A percentile compares a stretch with the other conserved stretches of the same genome.
phyloP scores from a whole-genome alignment of 129 eudicot genomes.

The Centrapalus pauciflorus region DNA sequence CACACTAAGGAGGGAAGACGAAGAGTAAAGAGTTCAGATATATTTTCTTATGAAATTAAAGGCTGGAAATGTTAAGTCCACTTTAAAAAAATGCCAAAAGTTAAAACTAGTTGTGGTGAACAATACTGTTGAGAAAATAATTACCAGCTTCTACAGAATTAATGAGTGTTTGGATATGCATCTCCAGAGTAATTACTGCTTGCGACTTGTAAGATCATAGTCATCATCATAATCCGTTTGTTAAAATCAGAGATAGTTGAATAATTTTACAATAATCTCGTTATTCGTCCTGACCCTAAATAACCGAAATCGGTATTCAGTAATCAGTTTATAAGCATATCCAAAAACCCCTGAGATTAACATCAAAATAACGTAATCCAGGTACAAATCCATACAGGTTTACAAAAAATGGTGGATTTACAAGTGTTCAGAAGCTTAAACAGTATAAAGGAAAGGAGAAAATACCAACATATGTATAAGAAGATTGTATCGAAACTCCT shows the following conservation, averaged over 20 bases:
- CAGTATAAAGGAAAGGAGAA: background rate
- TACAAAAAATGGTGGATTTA: background rate
- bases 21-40: too few species aligned
- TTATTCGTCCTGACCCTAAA: too few species aligned
- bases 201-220: too few species aligned
- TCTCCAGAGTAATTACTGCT: background rate
- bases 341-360: background rate
- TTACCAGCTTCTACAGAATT: background rate
- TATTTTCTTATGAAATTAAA: too few species aligned
- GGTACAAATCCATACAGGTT: background rate
- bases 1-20: background rate
- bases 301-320: too few species aligned
- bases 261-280: too few species aligned
- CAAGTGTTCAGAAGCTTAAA: background rate
- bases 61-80: slow-evolving; percentile 2
- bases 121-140: background rate
- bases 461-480: background rate
- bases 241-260: too few species aligned
- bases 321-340: background rate
- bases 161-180: background rate
- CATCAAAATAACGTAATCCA: background rate
- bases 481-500: background rate
- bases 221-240: background rate
- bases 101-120: background rate
- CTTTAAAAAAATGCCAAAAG: background rate